These are phyloP conservation scores for Ilyonectria destructans DNA, from an alignment of 2,329 filamentous ascomycete genomes.

Conservation along the genomic window DNA sequence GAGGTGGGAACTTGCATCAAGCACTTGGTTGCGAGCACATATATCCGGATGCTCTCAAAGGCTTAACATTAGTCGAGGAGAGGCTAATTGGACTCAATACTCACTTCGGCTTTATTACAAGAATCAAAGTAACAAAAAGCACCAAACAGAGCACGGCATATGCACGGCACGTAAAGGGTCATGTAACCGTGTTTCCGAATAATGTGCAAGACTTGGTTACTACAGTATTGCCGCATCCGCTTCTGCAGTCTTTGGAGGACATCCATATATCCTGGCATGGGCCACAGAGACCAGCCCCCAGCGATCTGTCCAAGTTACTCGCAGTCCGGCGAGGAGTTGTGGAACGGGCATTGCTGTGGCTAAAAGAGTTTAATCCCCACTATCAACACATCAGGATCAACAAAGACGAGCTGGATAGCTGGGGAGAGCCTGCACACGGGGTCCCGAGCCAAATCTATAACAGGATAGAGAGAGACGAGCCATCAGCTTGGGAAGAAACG, in stretches of 20 bases:
- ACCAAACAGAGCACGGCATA: too few species aligned
- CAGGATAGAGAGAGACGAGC: slow-evolving; percentile 13
- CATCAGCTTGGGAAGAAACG: too few species aligned
- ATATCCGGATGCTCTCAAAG: too few species aligned
- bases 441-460: slow-evolving; percentile 25
- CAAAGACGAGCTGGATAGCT: slow-evolving; percentile 19
- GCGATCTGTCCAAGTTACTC: slow-evolving; percentile 21
- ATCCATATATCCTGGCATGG: too few species aligned
- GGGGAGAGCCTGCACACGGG: slow-evolving; percentile 12
- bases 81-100: slow-evolving; percentile 15
- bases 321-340: too few species aligned
- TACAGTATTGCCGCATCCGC: too few species aligned
- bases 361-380: slow-evolving; percentile 24
- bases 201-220: too few species aligned
- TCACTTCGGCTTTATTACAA: slow-evolving; percentile 15
- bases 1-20: too few species aligned
- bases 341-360: slow-evolving; percentile 10
- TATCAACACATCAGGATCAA: slow-evolving; percentile 19
- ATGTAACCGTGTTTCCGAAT: too few species aligned
- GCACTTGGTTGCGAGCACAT: slow-evolving; percentile 19
- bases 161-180: too few species aligned
- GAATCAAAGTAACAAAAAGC: too few species aligned
- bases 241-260: too few species aligned
- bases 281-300: slow-evolving; percentile 19
- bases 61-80: slow-evolving; percentile 11